Conservation (phyloP, 1,284 basidiomycete species). For the Sporisorium exsertum region DNA sequence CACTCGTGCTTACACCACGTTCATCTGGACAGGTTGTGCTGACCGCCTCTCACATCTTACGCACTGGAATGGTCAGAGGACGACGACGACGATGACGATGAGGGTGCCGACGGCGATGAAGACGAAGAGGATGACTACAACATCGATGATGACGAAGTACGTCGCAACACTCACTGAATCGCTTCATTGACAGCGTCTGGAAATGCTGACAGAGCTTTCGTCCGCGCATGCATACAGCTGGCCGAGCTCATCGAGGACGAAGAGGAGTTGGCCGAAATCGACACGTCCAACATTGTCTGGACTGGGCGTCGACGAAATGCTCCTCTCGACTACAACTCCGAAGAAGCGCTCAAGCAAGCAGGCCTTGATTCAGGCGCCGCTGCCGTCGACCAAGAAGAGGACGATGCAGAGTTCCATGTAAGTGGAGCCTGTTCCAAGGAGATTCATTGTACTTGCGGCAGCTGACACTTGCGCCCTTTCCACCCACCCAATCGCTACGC, state of each 20-base stretch:
- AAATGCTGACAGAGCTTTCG: constrained; percentile 4
- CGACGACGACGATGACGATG: constrained; percentile 31
- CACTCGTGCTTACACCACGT: not conserved
- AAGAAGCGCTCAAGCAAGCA: constrained; percentile 58
- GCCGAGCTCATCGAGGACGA: constrained; percentile 51
- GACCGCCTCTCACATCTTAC: not conserved
- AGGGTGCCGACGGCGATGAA: constrained; percentile 42
- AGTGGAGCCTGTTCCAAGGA: constrained; percentile 1
- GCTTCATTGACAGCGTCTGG: not conserved
- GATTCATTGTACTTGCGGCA: not conserved
- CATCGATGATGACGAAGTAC: constrained; percentile 48
- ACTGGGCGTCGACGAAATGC: constrained; percentile 52
- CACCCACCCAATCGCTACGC: not conserved
- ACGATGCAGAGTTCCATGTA: constrained; percentile 56
- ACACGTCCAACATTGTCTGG: constrained; percentile 53
- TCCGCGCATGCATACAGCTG: constrained; percentile 11
- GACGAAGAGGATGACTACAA: constrained; percentile 40
- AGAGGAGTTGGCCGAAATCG: constrained; percentile 54
- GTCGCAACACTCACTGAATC: not conserved
- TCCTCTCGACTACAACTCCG: constrained; percentile 59
- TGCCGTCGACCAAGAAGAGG: constrained; percentile 44
- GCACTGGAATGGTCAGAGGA: constrained; percentile 4
- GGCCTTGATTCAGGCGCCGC: constrained; percentile 38
- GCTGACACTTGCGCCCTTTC: not conserved
- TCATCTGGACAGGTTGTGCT: not conserved